phyloP scores from a whole-genome alignment of 495 filamentous ascomycete species.

The Letharia lupina region DNA sequence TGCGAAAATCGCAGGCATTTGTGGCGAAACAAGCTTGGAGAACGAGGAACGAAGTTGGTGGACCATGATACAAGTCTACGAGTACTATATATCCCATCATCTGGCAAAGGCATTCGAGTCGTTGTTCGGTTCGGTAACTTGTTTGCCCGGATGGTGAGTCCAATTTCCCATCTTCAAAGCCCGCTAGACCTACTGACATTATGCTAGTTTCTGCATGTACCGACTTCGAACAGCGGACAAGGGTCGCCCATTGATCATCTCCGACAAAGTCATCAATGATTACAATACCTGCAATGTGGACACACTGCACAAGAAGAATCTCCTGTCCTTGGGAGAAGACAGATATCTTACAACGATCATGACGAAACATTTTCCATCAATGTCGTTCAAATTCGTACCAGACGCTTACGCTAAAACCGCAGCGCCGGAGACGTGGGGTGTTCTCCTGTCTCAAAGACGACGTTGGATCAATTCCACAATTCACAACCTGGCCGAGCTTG shows the following conservation, averaged over 20 bases:
- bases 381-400: constrained; percentile 93
- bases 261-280: constrained; percentile 74
- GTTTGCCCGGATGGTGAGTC: constrained; percentile 94
- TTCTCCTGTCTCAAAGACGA: constrained; percentile 87
- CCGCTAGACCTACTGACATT: constrained; percentile 5
- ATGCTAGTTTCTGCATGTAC: constrained; percentile 91
- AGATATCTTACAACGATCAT: constrained; percentile 94
- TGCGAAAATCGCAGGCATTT: constrained; percentile 93
- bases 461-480: constrained; percentile 99
- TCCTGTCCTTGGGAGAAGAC: constrained; percentile 92
- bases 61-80: constrained; percentile 99
- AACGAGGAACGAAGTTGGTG: constrained; percentile 93
- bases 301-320: constrained; percentile 97
- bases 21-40: constrained; percentile 91
- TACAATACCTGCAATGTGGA: constrained; percentile 85
- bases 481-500: constrained; percentile 86
- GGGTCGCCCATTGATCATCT: constrained; percentile 85
- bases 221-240: constrained; percentile 86
- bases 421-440: constrained; percentile 86
- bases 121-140: constrained; percentile 97
- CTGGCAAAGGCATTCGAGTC: constrained; percentile 95
- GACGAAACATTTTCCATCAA: constrained; percentile 91
- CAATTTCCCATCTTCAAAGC: constrained; percentile 11
- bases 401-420: constrained; percentile 89
- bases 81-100: constrained; percentile 99